Percentiles rank a stretch among this genome's conserved stretches.
These are phyloP conservation scores for Chloranthus sessilifolius DNA, from an alignment of 164 flowering plant species.

Conservation along the genomic window DNA sequence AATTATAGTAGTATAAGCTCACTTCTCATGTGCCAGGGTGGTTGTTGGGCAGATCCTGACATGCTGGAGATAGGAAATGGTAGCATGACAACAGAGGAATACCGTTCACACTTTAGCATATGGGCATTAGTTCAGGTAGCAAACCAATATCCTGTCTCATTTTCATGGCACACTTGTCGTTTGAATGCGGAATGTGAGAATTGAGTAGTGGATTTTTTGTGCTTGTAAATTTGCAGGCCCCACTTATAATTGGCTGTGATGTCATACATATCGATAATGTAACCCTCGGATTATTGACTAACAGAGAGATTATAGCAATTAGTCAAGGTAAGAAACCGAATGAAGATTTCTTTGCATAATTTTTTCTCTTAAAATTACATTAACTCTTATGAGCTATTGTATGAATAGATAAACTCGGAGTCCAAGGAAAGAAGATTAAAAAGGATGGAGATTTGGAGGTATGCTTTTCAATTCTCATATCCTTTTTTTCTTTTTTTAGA, in stretches of 20 bases:
- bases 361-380: no score
- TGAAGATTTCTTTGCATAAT: not conserved
- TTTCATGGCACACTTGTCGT: no score
- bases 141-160: no score
- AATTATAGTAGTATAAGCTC: no score
- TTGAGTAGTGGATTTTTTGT: not conserved
- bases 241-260: constrained; percentile 74
- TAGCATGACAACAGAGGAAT: constrained; percentile 73
- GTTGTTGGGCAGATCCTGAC: constrained; percentile 55
- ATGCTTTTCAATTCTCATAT: no score
- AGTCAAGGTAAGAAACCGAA: constrained; percentile 54
- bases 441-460: constrained; percentile 55
- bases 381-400: no score
- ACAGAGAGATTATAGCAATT: constrained; percentile 68
- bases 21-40: no score
- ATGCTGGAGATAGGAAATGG: constrained; percentile 96
- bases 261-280: constrained; percentile 36
- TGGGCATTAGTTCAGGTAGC: constrained; percentile 75
- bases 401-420: no score
- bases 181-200: not conserved
- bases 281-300: constrained; percentile 45
- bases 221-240: constrained; percentile 42
- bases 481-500: not conserved
- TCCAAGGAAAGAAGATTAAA: constrained; percentile 61
- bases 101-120: constrained; percentile 81